Base-by-base conservation (phyloP, 768 basidiomycete genomes). In the Rhodotorula toruloides region DNA sequence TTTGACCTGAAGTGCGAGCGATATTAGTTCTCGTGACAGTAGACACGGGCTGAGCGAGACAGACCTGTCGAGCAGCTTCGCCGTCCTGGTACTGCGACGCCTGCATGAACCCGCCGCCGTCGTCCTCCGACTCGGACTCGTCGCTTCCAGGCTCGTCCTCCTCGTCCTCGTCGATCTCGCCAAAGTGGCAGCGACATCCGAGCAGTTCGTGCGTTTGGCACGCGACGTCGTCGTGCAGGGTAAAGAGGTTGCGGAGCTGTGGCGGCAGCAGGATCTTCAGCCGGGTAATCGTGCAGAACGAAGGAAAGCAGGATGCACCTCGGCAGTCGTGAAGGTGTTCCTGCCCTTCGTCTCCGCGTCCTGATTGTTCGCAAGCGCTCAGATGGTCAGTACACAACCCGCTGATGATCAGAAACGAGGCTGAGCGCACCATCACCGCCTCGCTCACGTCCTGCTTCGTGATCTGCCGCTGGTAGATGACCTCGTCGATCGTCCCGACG, bases 161-260 rank as follows among this genome's bases (percentile, higher is more conserved):
- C 11, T 55, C 50, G 29, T 55, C 42, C 1, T 29, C 27, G 32
- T 39, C 34, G 8, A 39, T 39, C 22, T 62, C 56, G 1, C 56
- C 54, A 31, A 50, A 49, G 43, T 82, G 83, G 70, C 90, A 94
- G 17, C 79, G 80, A 74, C 93, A 98, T 65, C 84, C 87, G 21
- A 97, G 81, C 25, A 97, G 82, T 70, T 97, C 94, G 73, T 98
- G 94, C 3, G 93, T 98, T 67, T 93, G 88, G 79, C 90, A 93
- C 13, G 81, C 79, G 0, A 91, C 92, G 60, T 85, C 80, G 0
- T 82, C 79, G 77, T 92, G 85, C 49, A 96, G 81, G n/a, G 85
- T 86, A 78, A 97, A 98, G 70, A 98, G 89, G 76, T 93, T 91
- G 43, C 87, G 86, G 48, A 98, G 84, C 89, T 98, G 75, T 43